Conservation (phyloP, 106 monocot genomes). For the Dioscorea dumetorum region DNA sequence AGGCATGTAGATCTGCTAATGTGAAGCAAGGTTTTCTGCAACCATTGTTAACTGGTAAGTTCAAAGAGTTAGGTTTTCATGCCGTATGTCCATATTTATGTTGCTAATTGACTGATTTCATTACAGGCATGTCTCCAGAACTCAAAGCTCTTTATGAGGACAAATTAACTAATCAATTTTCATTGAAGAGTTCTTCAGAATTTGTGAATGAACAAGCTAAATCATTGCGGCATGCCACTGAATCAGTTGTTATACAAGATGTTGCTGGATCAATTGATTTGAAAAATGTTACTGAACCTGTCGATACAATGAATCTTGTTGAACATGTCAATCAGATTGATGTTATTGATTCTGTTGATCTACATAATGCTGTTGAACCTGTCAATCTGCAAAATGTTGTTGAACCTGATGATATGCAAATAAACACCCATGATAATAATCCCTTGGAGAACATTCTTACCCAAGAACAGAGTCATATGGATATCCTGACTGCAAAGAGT, state of each 20-base stretch:
- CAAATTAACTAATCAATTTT: not conserved
- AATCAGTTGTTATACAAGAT: too few relatives aligned
- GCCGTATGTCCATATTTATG: not conserved
- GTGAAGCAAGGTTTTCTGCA: slow-evolving; percentile 28
- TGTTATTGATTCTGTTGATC: too few relatives aligned
- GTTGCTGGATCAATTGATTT: not conserved
- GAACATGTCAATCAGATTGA: too few relatives aligned
- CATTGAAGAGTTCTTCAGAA: not conserved
- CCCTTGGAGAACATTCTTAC: not conserved
- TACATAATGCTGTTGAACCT: too few relatives aligned
- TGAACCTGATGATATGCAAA: slow-evolving; percentile 3
- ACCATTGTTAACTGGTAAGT: slow-evolving; percentile 57
- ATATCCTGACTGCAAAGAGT: not conserved
- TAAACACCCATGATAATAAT: slow-evolving; percentile 9
- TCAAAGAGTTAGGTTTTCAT: not conserved
- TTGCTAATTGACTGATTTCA: slow-evolving; percentile 1
- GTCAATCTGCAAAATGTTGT: not conserved
- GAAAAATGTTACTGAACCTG: not conserved
- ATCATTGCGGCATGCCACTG: not conserved
- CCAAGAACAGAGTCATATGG: not conserved
- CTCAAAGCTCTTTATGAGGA: slow-evolving; percentile 7
- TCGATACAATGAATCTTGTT: too few relatives aligned
- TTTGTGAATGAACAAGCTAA: not conserved
- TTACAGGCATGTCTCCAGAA: slow-evolving; percentile 29
- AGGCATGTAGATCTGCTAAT: slow-evolving; percentile 22